phyloP scores from a whole-genome alignment of 75 land plant species.

The Cupressus sempervirens region DNA sequence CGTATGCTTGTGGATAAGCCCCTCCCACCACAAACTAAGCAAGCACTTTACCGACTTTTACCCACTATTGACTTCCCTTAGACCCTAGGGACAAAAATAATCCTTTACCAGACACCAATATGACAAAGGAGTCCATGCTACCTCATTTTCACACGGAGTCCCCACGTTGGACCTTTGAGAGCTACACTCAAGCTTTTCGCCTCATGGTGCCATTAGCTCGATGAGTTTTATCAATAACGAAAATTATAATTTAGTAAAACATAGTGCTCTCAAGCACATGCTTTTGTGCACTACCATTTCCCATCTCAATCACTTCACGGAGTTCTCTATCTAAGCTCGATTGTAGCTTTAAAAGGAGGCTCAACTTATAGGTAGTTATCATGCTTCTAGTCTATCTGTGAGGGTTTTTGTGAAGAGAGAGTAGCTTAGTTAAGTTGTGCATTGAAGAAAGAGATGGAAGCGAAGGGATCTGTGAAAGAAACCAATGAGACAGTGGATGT shows the following conservation, averaged over 20 bases:
- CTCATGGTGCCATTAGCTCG: no score
- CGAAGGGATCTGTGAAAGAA: constrained; percentile 1
- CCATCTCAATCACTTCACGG: not conserved
- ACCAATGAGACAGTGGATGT: not conserved
- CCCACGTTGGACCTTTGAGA: no score
- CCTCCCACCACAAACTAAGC: no score
- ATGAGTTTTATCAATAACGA: no score
- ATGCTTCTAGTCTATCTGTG: not conserved
- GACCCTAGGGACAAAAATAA: no score
- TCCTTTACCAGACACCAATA: no score
- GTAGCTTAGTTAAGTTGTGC: not conserved
- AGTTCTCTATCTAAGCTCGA: not conserved
- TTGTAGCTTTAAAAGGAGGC: not conserved
- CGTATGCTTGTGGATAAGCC: no score
- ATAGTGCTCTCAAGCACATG: not conserved
- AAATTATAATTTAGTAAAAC: not conserved
- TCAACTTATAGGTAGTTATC: not conserved
- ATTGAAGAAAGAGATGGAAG: not conserved
- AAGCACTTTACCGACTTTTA: no score
- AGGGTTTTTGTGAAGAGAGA: not conserved
- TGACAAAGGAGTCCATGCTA: no score
- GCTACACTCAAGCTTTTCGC: no score
- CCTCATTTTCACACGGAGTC: no score
- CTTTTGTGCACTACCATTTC: not conserved
- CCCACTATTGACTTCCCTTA: no score